Base-by-base conservation (phyloP, 148 eudicot genomes). In the Vaccinium myrtillus region DNA sequence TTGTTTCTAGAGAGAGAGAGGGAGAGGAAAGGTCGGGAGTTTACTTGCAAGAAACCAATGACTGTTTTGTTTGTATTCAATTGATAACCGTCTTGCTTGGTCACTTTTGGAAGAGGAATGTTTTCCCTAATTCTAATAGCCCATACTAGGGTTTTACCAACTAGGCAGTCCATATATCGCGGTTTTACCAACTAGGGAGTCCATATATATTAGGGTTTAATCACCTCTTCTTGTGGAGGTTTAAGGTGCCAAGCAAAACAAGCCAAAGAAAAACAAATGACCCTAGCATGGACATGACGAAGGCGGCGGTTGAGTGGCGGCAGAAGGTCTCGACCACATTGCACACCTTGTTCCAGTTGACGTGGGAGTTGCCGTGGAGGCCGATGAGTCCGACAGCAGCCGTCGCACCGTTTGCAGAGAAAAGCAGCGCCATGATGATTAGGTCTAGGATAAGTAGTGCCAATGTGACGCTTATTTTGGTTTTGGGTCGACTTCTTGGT, bases 301-400 rank as follows among this genome's bases (percentile, higher is more conserved):
- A 6, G 6, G 88, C 75, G 12, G 83, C 81, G 21, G 49, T 3
- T 3, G 77, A 80, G 16, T 51, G 58, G 25, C 67, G 75, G 78
- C 91, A 90, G 79, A 84, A 90, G 21, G 21, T 58, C 12, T 46
- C 80, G 46, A 87, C 73, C 14, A 84, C 23, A 25, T 84, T 53
- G 69, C 91, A 90, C 5, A 90, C 86, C 19, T 84, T 84, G 58
- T 81, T 70, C 91, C 91, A 90, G 14, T 82, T 75, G 15, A 81
- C 30, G 77, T 88, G 91, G 14, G 88, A 86, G 81, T 90, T 90
- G 4, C 91, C 91, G 13, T 76, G 70, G 10, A 61, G 61, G 11
- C 84, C 90, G 6, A 90, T 83, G 25, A 84, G 18, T 9, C 90
- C 91, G 16, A 88, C 82, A 0, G 77, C 86, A 0, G 78, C 61